Evolutionary conservation across 75 land plant genomes (phyloP), one percentile per base, ranked within the genome.

Genomic region (Pinus albicaulis): DNA sequence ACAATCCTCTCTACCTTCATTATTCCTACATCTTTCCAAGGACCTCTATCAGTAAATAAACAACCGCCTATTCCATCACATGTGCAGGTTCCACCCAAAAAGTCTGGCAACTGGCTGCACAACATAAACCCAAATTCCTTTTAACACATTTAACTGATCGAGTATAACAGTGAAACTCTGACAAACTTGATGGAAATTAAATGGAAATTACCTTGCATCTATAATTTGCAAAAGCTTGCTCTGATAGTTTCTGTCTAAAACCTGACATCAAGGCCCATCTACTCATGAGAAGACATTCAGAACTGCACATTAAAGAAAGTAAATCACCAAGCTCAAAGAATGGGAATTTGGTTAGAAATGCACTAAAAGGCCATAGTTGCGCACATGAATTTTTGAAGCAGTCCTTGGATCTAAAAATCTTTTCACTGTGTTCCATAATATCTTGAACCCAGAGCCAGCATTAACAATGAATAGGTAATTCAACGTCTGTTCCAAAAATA

Each of bases 31-130:
- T 95, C 90, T 71, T 83, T 95, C 98, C 98, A 95, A 56, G 98
- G 98, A 55, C 98, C 98, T 77, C 84, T 91, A 57, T 86, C 87
- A 59, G 96, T 89, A 64, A 77, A 81, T 76, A 95, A 63, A 57
- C 98, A 95, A 57, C 98, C 96, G 55, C 96, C 98, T 65, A 85
- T 85, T 80, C 77, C 76, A 70, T 86, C 76, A 59, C 98, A 95
- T 3, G 84, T 83, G 72, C 98, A 95, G 63, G 79, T 79, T 56
- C 98, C 98, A 69, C 98, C 98, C 57, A 95, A 85, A 83, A 95
- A 95, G 22, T 93, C 92, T 60, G 98, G 98, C 76, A 95, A 73
- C 80, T 95, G 86, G 76, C 98, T 95, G 90, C 58, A 63, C 61
- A 59, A 60, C 56, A 60, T 48, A 8, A 23, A 1, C 14, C 17